Conservation (phyloP, 148 eudicot genomes). For the Vaccinium myrtillus region DNA sequence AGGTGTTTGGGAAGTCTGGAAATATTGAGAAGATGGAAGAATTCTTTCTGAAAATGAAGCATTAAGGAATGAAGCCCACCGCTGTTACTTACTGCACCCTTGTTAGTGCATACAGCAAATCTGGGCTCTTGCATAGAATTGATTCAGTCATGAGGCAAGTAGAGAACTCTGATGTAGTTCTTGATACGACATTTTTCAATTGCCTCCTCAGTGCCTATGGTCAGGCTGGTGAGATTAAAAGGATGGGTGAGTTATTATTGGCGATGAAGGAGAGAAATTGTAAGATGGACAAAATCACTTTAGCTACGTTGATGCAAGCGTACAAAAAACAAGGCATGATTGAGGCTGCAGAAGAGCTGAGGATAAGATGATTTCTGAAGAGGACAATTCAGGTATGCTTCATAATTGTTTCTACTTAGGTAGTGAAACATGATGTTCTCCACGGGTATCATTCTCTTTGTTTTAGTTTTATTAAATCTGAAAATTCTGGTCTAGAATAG, state of each 20-base stretch:
- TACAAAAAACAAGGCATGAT: conserved; percentile 70
- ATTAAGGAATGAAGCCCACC: conserved; percentile 84
- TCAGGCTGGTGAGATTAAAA: conserved; percentile 56
- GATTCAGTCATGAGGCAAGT: conserved; percentile 80
- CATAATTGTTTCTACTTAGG: background rate
- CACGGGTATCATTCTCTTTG: background rate
- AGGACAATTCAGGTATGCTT: conserved; percentile 36
- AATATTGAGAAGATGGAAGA: conserved; percentile 63
- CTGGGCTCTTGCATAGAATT: conserved; percentile 58
- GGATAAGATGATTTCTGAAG: conserved; percentile 37
- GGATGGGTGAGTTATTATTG: conserved; percentile 49
- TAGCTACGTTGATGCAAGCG: conserved; percentile 72
- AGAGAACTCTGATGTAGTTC: conserved; percentile 66
- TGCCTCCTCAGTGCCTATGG: conserved; percentile 76
- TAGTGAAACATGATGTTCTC: background rate
- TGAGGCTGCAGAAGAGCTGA: conserved; percentile 57
- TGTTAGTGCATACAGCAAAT: conserved; percentile 65
- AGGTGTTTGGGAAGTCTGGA: conserved; percentile 61
- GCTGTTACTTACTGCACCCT: conserved; percentile 75
- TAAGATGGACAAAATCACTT: conserved; percentile 69
- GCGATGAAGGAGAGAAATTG: conserved; percentile 60
- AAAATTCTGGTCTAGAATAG: background rate
- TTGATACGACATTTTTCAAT: conserved; percentile 83
- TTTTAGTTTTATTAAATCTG: background rate
- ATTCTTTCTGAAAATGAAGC: conserved; percentile 82